These are phyloP conservation scores for Neonectria faginata DNA, from an alignment of 2,329 filamentous ascomycete species.

Conservation along the genomic window DNA sequence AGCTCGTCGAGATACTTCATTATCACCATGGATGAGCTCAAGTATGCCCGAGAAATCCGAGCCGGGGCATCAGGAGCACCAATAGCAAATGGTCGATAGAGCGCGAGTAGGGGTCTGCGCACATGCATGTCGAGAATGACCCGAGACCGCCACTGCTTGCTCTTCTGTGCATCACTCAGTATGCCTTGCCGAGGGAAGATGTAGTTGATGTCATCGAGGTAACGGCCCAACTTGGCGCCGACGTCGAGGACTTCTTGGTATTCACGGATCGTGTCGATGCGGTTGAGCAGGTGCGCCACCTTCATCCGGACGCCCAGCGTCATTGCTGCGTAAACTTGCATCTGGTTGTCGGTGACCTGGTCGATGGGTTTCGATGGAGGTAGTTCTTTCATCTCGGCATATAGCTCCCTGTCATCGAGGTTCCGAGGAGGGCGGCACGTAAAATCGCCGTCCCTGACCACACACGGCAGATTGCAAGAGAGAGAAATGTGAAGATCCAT, in stretches of 20 bases:
- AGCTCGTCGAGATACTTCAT: conserved; percentile 67
- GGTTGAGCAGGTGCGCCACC: conserved; percentile 62
- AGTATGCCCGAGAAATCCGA: conserved; percentile 64
- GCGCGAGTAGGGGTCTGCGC: conserved; percentile 62
- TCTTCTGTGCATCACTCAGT: conserved; percentile 57
- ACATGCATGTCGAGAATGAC: conserved; percentile 67
- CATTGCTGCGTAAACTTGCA: conserved; percentile 65
- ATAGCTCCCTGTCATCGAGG: conserved; percentile 64
- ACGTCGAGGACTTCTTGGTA: conserved; percentile 66
- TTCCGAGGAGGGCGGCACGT: conserved; percentile 66
- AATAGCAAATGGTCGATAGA: conserved; percentile 67
- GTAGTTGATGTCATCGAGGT: conserved; percentile 66
- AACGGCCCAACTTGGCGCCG: conserved; percentile 64
- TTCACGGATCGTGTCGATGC: conserved; percentile 64
- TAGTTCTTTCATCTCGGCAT: conserved; percentile 60
- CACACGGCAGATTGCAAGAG: conserved; percentile 62
- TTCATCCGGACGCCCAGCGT: conserved; percentile 63
- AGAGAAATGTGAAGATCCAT: conserved; percentile 68
- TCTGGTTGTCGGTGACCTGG: conserved; percentile 63
- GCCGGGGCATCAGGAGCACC: conserved; percentile 62
- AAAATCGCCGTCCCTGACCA: conserved; percentile 65
- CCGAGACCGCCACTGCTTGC: conserved; percentile 63
- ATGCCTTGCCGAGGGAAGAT: conserved; percentile 61
- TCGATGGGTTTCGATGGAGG: conserved; percentile 64
- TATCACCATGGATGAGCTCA: conserved; percentile 67